Percentiles rank a stretch among this genome's conserved stretches.
phyloP scores from a whole-genome alignment of 2,329 filamentous ascomycete species.

The Mycocentrospora acerina region DNA sequence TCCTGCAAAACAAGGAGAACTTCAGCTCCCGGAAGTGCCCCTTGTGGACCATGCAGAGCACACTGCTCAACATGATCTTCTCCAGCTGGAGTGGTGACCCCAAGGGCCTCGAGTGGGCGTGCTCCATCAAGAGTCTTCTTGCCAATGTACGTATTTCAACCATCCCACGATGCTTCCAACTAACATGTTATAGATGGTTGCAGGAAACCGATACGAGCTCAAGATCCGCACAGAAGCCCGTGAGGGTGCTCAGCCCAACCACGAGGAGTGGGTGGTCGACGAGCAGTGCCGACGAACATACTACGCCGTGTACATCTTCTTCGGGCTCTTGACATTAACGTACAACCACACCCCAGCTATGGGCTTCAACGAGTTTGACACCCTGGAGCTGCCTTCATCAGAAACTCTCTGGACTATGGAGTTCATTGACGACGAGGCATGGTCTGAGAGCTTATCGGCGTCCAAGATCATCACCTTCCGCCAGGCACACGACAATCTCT shows the following conservation, averaged over 20 bases:
- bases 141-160: constrained; percentile 60
- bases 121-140: constrained; percentile 95
- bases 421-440: constrained; percentile 73
- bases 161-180: background rate
- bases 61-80: constrained; percentile 96
- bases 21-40: constrained; percentile 98
- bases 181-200: constrained; percentile 67
- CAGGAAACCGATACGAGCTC: constrained; percentile 92
- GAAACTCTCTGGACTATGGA: constrained; percentile 93
- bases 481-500: constrained; percentile 90
- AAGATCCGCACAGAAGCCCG: constrained; percentile 91
- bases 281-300: constrained; percentile 96
- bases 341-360: constrained; percentile 99
- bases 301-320: constrained; percentile 99
- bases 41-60: constrained; percentile 97
- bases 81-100: constrained; percentile 98
- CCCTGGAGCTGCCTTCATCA: constrained; percentile 85
- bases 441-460: constrained; percentile 74
- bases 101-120: constrained; percentile 97
- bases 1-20: constrained; percentile 96
- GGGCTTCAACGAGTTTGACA: constrained; percentile 97
- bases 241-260: constrained; percentile 71
- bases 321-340: constrained; percentile 88
- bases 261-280: constrained; percentile 93
- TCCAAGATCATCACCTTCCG: constrained; percentile 82